Base-by-base conservation (phyloP, 805 yeast species). In the Jamesozyma spencerorum region DNA sequence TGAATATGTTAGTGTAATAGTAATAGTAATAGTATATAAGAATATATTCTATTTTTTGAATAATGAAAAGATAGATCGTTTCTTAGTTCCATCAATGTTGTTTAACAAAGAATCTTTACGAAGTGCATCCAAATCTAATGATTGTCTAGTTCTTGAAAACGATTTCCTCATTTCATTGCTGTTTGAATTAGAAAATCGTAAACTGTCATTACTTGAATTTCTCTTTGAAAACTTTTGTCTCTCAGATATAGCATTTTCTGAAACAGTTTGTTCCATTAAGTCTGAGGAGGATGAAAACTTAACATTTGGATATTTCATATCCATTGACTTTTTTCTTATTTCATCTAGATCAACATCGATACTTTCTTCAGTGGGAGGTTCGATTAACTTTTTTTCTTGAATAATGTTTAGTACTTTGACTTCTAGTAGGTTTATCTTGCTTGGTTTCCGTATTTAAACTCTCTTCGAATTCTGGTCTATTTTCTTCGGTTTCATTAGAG, bases 51-150 rank as follows among this genome's bases (percentile, higher is more conserved):
- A 47, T 40, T 47, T 51, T 44, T 47, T 52, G 38, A 58, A 55
- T 19, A 53, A 55, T 7, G 61, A 56, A 37, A 58, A 58, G 18
- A 58, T 38, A 5, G 59, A 51, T 19, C 50, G 47, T 43, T 58
- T 55, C 45, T 56, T 57, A 22, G 47, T 44, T 10, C 38, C 31
- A 6, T 51, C 54, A 17, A 42, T 39, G 19, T 29, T 40, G 18
- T 41, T 44, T 10, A 47, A 18, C 12, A 46, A 26, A 13, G 50
- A 48, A 36, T 57, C 62, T 18, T 53, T 50, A 39, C 56, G 53
- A 5, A 49, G 33, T 37, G 48, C 44, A 33, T 58, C 63, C 34
- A 57, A 36, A 34, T 58, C 63, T 11, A 58, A 42, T 2, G 63
- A 58, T 32, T 54, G 56, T n/a, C 62, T 51, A 1, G 54, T 55